Conservation (phyloP, 768 basidiomycete genomes). For the Boletus reticulatus region DNA sequence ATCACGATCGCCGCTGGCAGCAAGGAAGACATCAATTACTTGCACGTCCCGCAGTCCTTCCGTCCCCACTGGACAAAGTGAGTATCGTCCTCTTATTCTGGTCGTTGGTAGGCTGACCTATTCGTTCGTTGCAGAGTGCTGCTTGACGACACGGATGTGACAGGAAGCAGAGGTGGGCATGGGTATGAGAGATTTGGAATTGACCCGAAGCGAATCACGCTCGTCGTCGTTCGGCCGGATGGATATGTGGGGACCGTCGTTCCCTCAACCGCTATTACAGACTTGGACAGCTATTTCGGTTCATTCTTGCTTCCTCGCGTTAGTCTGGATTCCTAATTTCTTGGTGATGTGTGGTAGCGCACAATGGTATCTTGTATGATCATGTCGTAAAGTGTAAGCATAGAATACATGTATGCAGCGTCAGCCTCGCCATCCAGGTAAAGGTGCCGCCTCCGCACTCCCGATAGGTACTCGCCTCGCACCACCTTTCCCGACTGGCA, state of each 20-base stretch:
- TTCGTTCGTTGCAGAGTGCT: slow-evolving; percentile 27
- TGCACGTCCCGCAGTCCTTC: slow-evolving; percentile 33
- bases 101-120: neutral
- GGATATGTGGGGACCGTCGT: slow-evolving; percentile 39
- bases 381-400: slow-evolving; percentile 14
- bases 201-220: slow-evolving; percentile 22
- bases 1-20: slow-evolving; percentile 25
- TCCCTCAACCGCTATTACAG: slow-evolving; percentile 24
- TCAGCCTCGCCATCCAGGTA: slow-evolving; percentile 50
- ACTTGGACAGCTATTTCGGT: slow-evolving; percentile 49
- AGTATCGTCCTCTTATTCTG: slow-evolving; percentile 8
- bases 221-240: slow-evolving; percentile 41
- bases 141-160: slow-evolving; percentile 36
- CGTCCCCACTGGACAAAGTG: slow-evolving; percentile 44
- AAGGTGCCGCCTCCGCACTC: slow-evolving; percentile 59
- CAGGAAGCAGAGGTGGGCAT: slow-evolving; percentile 29
- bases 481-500: slow-evolving; percentile 43
- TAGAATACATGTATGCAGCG: slow-evolving; percentile 6
- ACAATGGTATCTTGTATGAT: slow-evolving; percentile 23
- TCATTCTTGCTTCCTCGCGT: slow-evolving; percentile 37
- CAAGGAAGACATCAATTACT: slow-evolving; percentile 35
- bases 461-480: slow-evolving; percentile 67
- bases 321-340: neutral
- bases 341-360: neutral
- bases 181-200: slow-evolving; percentile 38